These are phyloP conservation scores for Chlamydomonas urium DNA, from an alignment of 139 green algal genomes.

Conservation along the genomic window DNA sequence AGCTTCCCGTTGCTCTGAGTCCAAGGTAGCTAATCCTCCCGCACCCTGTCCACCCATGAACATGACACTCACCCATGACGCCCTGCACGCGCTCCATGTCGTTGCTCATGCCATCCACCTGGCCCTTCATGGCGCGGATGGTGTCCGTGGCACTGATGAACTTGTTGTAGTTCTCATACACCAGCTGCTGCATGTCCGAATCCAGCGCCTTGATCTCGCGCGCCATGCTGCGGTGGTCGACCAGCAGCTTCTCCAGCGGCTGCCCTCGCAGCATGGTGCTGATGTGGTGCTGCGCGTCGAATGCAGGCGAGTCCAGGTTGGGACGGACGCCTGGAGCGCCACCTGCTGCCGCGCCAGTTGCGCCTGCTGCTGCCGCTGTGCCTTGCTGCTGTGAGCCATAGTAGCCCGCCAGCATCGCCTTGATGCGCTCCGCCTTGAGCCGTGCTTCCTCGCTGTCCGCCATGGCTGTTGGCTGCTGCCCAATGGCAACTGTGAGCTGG, in stretches of 20 bases:
- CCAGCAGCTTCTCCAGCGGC: slow-evolving; percentile 65
- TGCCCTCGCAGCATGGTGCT: slow-evolving; percentile 40
- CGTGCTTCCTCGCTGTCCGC: background rate
- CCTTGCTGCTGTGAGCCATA: slow-evolving; percentile 7
- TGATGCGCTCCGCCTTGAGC: slow-evolving; percentile 15
- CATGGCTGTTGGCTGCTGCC: too few relatives aligned
- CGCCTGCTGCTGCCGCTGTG: background rate
- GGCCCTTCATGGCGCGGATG: slow-evolving; percentile 70
- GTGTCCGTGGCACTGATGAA: slow-evolving; percentile 97
- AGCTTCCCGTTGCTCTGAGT: too few relatives aligned
- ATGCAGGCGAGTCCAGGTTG: background rate
- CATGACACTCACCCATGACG: slow-evolving; percentile 50
- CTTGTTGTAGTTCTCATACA: slow-evolving; percentile 99
- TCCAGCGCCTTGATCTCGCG: slow-evolving; percentile 88
- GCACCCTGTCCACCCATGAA: too few relatives aligned
- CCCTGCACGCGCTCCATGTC: slow-evolving; percentile 64
- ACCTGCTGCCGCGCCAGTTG: background rate
- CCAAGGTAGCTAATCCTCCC: too few relatives aligned
- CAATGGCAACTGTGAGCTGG: too few relatives aligned
- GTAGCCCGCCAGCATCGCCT: slow-evolving; percentile 23
- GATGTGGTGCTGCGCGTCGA: slow-evolving; percentile 1
- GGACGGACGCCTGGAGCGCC: background rate
- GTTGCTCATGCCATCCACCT: slow-evolving; percentile 61
- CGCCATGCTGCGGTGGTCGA: slow-evolving; percentile 74
- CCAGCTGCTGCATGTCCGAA: slow-evolving; percentile 94